phyloP scores from a whole-genome alignment of 495 filamentous ascomycete species.

The Aspergillus conjunctus region DNA sequence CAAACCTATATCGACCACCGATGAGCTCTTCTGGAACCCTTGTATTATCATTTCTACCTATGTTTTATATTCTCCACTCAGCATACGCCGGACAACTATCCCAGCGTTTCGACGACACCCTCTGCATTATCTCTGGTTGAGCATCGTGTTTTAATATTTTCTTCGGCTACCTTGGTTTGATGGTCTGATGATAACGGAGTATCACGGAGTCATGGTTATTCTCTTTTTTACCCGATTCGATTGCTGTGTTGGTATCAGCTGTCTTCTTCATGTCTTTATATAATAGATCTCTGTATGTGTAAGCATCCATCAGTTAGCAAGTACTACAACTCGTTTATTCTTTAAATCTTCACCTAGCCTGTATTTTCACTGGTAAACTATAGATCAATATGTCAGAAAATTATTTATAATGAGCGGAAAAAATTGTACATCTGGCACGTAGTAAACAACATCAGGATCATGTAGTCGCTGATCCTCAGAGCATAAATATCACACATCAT shows the following conservation, averaged over 20 bases:
- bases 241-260: constrained; percentile 20
- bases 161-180: constrained; percentile 1
- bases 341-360: too few relatives aligned
- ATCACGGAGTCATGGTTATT: constrained; percentile 12
- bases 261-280: constrained; percentile 8
- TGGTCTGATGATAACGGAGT: constrained; percentile 5
- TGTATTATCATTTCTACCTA: constrained; percentile 5
- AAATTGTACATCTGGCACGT: too few relatives aligned
- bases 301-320: constrained; percentile 1
- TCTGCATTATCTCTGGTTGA: background rate
- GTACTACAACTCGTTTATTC: background rate
- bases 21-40: background rate
- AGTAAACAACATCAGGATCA: too few relatives aligned
- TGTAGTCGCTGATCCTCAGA: too few relatives aligned
- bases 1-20: background rate
- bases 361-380: too few relatives aligned
- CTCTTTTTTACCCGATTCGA: background rate
- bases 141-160: background rate
- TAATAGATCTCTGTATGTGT: constrained; percentile 19
- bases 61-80: constrained; percentile 25
- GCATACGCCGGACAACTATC: background rate
- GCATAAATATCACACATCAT: too few relatives aligned
- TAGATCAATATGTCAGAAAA: too few relatives aligned
- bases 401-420: too few relatives aligned
- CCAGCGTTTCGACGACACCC: constrained; percentile 2